These are phyloP conservation scores for Thalassiosira delicatula DNA, from an alignment of 352 stramenopile genomes.

Conservation along the genomic window DNA sequence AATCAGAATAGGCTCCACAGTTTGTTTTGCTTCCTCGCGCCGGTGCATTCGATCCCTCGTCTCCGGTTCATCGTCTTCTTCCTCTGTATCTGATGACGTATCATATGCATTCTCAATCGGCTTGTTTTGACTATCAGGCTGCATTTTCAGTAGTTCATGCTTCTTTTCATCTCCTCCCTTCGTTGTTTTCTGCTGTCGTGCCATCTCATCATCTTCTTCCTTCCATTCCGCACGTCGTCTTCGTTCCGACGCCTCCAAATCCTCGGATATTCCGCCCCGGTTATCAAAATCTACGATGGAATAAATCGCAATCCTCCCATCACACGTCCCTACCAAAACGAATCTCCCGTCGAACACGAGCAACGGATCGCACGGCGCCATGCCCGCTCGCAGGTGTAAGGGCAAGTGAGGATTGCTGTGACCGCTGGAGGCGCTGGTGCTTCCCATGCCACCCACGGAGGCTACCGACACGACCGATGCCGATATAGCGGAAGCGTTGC, in stretches of 20 bases:
- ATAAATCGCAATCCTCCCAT: slow-evolving; percentile 59
- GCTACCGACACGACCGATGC: slow-evolving; percentile 36
- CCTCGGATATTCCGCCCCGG: slow-evolving; percentile 18
- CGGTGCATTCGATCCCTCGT: slow-evolving; percentile 44
- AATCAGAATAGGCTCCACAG: slow-evolving; percentile 46
- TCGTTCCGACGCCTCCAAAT: slow-evolving; percentile 51
- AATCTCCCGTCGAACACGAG: slow-evolving; percentile 42
- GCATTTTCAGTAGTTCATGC: slow-evolving; percentile 23
- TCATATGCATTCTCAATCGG: slow-evolving; percentile 14
- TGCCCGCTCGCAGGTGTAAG: slow-evolving; percentile 41
- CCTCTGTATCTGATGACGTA: too few relatives aligned
- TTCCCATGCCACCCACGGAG: slow-evolving; percentile 1
- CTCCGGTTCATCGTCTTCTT: slow-evolving; percentile 36
- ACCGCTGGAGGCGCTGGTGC: background rate
- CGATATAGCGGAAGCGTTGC: slow-evolving; percentile 37
- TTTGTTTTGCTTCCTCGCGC: slow-evolving; percentile 29
- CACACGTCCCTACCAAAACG: slow-evolving; percentile 44
- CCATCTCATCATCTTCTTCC: slow-evolving; percentile 48
- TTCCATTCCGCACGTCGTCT: slow-evolving; percentile 48
- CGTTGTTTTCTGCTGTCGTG: slow-evolving; percentile 11
- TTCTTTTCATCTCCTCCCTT: slow-evolving; percentile 37
- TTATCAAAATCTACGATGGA: slow-evolving; percentile 47
- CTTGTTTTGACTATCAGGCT: slow-evolving; percentile 5
- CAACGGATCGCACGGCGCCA: slow-evolving; percentile 52
- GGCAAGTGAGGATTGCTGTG: slow-evolving; percentile 19